Evolutionary conservation across 2,329 filamentous ascomycete species (phyloP).

Genomic region (Penicillium glabrum): DNA sequence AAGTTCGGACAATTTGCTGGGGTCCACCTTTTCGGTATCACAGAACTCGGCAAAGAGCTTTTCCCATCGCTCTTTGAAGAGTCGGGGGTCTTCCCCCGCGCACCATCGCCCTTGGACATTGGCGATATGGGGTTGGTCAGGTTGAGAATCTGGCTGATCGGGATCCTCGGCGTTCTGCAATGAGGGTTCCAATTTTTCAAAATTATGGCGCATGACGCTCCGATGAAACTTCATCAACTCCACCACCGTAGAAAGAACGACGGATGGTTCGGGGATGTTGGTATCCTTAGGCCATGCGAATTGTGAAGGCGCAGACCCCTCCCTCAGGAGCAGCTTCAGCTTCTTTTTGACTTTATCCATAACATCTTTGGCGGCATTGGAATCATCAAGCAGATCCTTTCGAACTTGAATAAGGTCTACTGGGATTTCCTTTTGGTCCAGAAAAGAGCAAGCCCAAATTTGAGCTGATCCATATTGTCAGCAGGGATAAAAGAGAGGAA

Average conservation of each 20-base stretch:
- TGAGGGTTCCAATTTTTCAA: conserved; percentile 68
- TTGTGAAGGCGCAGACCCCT: conserved; percentile 90
- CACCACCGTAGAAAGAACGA: conserved; percentile 88
- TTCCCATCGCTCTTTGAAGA: conserved; percentile 97
- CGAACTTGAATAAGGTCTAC: conserved; percentile 86
- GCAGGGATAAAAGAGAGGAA: background rate
- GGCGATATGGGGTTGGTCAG: conserved; percentile 56
- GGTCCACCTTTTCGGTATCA: conserved; percentile 96
- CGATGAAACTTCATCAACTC: conserved; percentile 98
- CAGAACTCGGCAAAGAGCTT: conserved; percentile 97
- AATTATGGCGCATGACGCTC: conserved; percentile 92
- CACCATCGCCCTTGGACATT: conserved; percentile 91
- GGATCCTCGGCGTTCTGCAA: conserved; percentile 13
- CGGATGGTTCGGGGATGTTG: conserved; percentile 89
- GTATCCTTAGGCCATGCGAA: conserved; percentile 89
- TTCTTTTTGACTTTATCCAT: conserved; percentile 99
- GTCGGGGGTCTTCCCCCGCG: conserved; percentile 87
- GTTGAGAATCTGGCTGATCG: conserved; percentile 15
- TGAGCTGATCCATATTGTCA: conserved; percentile 59
- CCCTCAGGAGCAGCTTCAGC: conserved; percentile 85
- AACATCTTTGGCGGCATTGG: conserved; percentile 96
- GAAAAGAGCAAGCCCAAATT: conserved; percentile 88
- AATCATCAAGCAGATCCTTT: conserved; percentile 94
- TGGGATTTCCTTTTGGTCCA: conserved; percentile 80
- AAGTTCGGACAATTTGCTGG: conserved; percentile 96